Percentiles rank a stretch among this genome's conserved stretches.
Evolutionary conservation across 2,329 filamentous ascomycete species (phyloP).

Genomic region (Fusarium annulatum): DNA sequence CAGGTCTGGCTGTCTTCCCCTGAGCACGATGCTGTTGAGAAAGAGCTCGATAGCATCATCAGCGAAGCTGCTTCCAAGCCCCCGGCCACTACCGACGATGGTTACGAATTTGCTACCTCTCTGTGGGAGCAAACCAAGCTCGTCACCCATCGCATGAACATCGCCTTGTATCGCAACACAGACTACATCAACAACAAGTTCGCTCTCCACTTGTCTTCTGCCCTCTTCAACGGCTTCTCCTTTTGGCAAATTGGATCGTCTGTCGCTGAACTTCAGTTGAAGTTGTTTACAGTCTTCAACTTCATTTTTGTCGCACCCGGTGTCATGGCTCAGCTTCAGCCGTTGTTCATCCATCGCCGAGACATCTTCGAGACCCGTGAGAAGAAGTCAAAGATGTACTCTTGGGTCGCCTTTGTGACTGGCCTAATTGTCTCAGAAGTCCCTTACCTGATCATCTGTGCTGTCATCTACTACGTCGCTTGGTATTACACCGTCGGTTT

Average conservation of each 20-base stretch:
- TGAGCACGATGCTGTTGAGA: conserved; percentile 64
- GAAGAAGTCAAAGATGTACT: conserved; percentile 65
- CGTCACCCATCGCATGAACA: conserved; percentile 71
- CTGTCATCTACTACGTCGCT: conserved; percentile 61
- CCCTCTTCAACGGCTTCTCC: conserved; percentile 70
- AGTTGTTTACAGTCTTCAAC: conserved; percentile 70
- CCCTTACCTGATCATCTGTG: conserved; percentile 58
- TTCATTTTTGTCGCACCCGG: conserved; percentile 72
- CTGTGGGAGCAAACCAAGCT: conserved; percentile 72
- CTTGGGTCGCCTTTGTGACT: conserved; percentile 69
- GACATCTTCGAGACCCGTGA: conserved; percentile 62
- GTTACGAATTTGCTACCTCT: conserved; percentile 77
- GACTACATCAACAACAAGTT: conserved; percentile 76
- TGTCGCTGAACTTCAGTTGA: conserved; percentile 62
- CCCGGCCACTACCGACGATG: conserved; percentile 58
- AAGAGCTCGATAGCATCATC: conserved; percentile 73
- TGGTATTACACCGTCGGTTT: conserved; percentile 71
- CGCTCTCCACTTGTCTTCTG: conserved; percentile 63
- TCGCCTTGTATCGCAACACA: conserved; percentile 72
- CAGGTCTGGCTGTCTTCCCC: conserved; percentile 75
- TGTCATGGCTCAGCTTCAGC: conserved; percentile 62
- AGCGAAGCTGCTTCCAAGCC: conserved; percentile 62
- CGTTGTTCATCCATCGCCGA: conserved; percentile 59
- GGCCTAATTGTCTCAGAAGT: conserved; percentile 62
- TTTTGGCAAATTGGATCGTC: conserved; percentile 69